Evolutionary conservation across 2,329 filamentous ascomycete genomes (phyloP).

Genomic region (Aspergillus viridinutans): DNA sequence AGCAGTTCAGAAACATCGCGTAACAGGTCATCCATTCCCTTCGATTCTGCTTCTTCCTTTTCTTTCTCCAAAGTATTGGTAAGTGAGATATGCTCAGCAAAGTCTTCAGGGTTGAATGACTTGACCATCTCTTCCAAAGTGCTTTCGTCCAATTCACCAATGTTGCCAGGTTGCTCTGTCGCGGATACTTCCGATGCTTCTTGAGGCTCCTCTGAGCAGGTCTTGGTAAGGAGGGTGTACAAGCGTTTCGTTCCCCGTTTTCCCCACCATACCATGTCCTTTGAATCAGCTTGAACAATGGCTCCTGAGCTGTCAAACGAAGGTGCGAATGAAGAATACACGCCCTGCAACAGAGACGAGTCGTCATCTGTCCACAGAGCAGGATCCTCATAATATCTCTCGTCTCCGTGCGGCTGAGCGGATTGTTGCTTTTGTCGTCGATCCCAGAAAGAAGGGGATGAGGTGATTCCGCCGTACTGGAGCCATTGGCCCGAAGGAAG

Average conservation of each 20-base stretch:
- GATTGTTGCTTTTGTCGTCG: constrained; percentile 32
- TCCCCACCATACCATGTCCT: constrained; percentile 45
- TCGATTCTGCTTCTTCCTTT: constrained; percentile 36
- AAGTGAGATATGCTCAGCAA: constrained; percentile 20
- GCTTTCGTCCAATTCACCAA: constrained; percentile 36
- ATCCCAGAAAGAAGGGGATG: constrained; percentile 36
- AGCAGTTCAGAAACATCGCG: constrained; percentile 57
- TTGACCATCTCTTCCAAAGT: constrained; percentile 42
- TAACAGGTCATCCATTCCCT: constrained; percentile 50
- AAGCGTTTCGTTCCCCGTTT: constrained; percentile 39
- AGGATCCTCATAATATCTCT: constrained; percentile 24
- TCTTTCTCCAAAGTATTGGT: constrained; percentile 15
- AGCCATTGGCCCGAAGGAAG: constrained; percentile 42
- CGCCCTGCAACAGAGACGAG: constrained; percentile 37
- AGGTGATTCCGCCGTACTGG: constrained; percentile 37
- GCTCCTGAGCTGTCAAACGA: constrained; percentile 43
- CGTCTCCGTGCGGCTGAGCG: constrained; percentile 18
- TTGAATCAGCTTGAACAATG: constrained; percentile 39
- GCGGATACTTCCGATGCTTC: constrained; percentile 9
- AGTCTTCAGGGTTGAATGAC: constrained; percentile 37
- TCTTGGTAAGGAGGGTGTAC: constrained; percentile 30
- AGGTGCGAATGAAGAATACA: constrained; percentile 49
- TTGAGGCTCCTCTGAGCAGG: constrained; percentile 19
- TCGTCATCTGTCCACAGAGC: constrained; percentile 29
- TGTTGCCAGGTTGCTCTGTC: constrained; percentile 24